A percentile compares a stretch with the other conserved stretches of the same genome.
Evolutionary conservation across 805 yeast species (phyloP).

Genomic region (Maudiozyma serrabonitensis): DNA sequence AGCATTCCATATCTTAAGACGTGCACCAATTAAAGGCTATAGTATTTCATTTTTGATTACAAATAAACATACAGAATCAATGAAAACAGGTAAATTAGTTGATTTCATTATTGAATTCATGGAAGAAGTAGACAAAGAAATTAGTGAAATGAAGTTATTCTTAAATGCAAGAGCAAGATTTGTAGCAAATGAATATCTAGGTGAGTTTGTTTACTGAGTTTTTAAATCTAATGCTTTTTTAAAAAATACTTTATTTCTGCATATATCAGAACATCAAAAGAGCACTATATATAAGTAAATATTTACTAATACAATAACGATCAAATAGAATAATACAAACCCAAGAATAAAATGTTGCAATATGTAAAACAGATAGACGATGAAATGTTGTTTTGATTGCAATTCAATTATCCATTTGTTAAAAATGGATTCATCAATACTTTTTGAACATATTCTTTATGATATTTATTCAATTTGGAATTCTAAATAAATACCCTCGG

Average conservation of each 20-base stretch:
- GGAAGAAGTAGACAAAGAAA: constrained; percentile 98
- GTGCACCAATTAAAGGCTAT: constrained; percentile 83
- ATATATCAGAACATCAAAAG: no score
- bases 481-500: no score
- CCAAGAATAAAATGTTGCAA: no score
- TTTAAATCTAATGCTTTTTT: background rate
- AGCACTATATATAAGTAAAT: no score
- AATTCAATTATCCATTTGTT: no score
- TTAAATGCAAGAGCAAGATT: constrained; percentile 96
- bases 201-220: constrained; percentile 61
- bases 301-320: no score
- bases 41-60: constrained; percentile 91
- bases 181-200: constrained; percentile 90
- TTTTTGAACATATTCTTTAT: no score
- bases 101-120: constrained; percentile 96
- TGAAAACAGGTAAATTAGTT: constrained; percentile 90
- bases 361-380: no score
- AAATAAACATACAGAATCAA: constrained; percentile 87
- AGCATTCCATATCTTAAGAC: constrained; percentile 80
- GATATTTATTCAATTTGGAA: no score
- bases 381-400: no score
- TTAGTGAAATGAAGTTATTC: constrained; percentile 95
- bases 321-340: no score
- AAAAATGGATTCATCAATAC: no score
- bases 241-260: background rate